Conservation (phyloP, 768 basidiomycete species). For the Amanita muscaria region DNA sequence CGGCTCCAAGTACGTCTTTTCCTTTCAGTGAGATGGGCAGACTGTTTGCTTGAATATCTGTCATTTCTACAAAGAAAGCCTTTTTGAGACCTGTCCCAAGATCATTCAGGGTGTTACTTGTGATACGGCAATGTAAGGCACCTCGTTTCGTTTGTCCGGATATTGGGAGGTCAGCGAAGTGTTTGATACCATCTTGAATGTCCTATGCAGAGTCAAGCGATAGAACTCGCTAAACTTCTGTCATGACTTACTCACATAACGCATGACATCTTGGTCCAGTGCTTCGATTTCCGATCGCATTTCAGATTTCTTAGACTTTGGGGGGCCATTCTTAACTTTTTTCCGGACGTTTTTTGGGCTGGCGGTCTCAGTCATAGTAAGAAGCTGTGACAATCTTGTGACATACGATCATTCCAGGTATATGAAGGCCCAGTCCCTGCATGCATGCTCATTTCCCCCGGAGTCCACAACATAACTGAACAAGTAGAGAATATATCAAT, state of each 20-base stretch:
- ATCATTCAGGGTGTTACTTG: background rate
- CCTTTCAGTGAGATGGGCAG: slow-evolving; percentile 89
- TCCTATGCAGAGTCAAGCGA: background rate
- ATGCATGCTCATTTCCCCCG: background rate
- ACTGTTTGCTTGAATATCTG: slow-evolving; percentile 85
- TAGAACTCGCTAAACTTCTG: background rate
- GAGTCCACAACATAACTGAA: background rate
- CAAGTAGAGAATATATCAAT: slow-evolving; percentile 6
- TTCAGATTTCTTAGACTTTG: slow-evolving; percentile 30
- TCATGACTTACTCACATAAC: slow-evolving; percentile 35
- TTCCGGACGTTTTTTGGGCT: background rate
- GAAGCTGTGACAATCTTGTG: no score
- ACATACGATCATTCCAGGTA: no score
- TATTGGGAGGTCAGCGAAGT: slow-evolving; percentile 71
- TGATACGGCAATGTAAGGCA: slow-evolving; percentile 14
- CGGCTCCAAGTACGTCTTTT: slow-evolving; percentile 94
- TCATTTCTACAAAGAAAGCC: slow-evolving; percentile 79
- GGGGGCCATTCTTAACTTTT: background rate
- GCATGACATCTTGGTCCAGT: slow-evolving; percentile 38
- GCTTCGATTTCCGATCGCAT: slow-evolving; percentile 43
- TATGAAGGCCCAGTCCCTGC: no score
- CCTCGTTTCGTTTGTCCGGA: slow-evolving; percentile 72
- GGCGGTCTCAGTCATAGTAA: no score
- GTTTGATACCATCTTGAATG: slow-evolving; percentile 23
- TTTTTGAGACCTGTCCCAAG: slow-evolving; percentile 65